Evolutionary conservation across 257 asterid species (phyloP).

Genomic region (Solanum clarkiae): DNA sequence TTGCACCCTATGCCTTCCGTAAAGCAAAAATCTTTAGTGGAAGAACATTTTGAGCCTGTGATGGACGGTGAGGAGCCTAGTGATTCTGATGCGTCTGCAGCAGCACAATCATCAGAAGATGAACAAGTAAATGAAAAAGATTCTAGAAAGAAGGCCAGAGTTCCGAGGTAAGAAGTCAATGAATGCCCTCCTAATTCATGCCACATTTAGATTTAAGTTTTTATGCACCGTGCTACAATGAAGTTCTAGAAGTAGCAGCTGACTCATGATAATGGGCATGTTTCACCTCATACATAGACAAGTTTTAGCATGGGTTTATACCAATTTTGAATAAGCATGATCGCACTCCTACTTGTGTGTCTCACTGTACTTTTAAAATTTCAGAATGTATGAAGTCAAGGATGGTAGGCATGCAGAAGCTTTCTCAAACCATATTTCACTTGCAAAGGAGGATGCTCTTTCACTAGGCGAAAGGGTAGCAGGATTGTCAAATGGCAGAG

Average conservation of each 20-base stretch:
- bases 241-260: neutral
- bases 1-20: constrained; percentile 65
- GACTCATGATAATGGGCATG: neutral
- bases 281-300: neutral
- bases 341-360: neutral
- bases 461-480: constrained; percentile 78
- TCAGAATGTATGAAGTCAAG: constrained; percentile 84
- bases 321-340: neutral
- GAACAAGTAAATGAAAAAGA: constrained; percentile 34
- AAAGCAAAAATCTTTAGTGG: constrained; percentile 52
- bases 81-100: constrained; percentile 48
- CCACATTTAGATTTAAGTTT: neutral
- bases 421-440: constrained; percentile 48
- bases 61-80: constrained; percentile 44
- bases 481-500: constrained; percentile 15
- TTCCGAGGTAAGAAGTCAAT: constrained; percentile 43
- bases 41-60: constrained; percentile 73
- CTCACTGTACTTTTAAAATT: neutral
- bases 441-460: constrained; percentile 68
- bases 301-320: neutral
- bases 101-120: constrained; percentile 34
- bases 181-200: neutral
- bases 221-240: neutral
- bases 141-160: constrained; percentile 32
- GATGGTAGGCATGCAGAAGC: constrained; percentile 91